Base-by-base conservation (phyloP, 257 asterid species). In the Verbascum thapsus region DNA sequence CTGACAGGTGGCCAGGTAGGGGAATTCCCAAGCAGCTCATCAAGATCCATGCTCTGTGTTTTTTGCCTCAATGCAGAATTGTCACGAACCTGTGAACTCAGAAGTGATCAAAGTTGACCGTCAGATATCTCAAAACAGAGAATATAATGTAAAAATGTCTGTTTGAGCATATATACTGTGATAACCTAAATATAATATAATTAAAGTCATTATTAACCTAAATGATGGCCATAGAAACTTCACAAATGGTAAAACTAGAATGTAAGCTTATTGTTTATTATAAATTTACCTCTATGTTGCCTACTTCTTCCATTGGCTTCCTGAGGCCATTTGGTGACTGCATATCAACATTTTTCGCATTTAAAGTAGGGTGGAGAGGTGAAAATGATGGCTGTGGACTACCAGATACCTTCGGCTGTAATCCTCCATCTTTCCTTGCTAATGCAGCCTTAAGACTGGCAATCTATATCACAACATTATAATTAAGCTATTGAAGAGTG, bases 221-320 rank as follows among this genome's bases (percentile, higher is more conserved):
- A n/a, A n/a, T n/a, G n/a, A n/a, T n/a, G n/a, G n/a, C n/a, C n/a
- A n/a, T n/a, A n/a, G n/a, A 26, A 26, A 26, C 32, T 26, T 26
- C 32, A 37, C 26, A 23, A 66, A 13, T 57, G 12, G 43, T 13
- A 12, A 17, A 10, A 13, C n/a, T 53, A 35, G 49, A 66, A 43
- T 16, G 19, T 45, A 37, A 15, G 42, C 19, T 18, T 7, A 8
- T 40, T 42, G n/a, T 26, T 9, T 43, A 41, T 11, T 11, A 23
- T n/a, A 10, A 13, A 61, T 63, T 66, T 86, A 91, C 98, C 98
- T 81, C 89, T 19, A 86, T 80, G 80, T 85, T 88, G 68, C 92
- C 96, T 40, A 91, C 96, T 48, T 88, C 94, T 73, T 83, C 98
- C 98, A 88, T 88, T 20, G 96, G 96, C 73, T 78, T 91, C 83